A percentile compares a stretch with the other conserved stretches of the same genome.
Evolutionary conservation across 495 filamentous ascomycete species (phyloP).

Genomic region (Penicillium alfredii): DNA sequence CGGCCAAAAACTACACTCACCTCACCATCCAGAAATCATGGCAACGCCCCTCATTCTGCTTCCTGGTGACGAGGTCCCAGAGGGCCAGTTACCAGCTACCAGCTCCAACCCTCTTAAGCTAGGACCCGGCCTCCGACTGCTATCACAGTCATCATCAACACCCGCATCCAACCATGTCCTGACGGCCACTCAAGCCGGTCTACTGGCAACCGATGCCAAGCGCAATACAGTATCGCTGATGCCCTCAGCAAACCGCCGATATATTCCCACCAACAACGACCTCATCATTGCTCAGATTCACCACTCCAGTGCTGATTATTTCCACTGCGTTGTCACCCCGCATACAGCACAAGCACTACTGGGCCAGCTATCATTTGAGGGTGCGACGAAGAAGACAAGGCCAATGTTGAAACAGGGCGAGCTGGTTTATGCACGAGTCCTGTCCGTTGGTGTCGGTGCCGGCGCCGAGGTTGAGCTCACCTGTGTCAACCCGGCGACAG

Average conservation of each 20-base stretch:
- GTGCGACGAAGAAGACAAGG: slow-evolving; percentile 84
- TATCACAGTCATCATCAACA: slow-evolving; percentile 29
- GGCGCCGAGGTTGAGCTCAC: slow-evolving; percentile 86
- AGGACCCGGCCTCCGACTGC: slow-evolving; percentile 69
- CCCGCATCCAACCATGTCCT: slow-evolving; percentile 41
- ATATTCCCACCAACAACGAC: slow-evolving; percentile 70
- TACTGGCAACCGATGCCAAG: slow-evolving; percentile 64
- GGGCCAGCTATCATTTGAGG: slow-evolving; percentile 84
- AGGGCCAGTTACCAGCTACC: slow-evolving; percentile 50
- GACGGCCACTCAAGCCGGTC: slow-evolving; percentile 70
- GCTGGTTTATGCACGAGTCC: slow-evolving; percentile 76
- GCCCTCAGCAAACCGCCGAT: slow-evolving; percentile 50
- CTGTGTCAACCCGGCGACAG: slow-evolving; percentile 78
- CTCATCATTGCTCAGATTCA: slow-evolving; percentile 79
- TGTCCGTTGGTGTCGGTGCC: slow-evolving; percentile 61
- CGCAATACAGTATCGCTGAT: slow-evolving; percentile 54
- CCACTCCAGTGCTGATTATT: slow-evolving; percentile 67
- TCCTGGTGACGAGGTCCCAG: slow-evolving; percentile 71
- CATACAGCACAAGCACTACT: slow-evolving; percentile 71
- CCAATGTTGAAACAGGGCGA: slow-evolving; percentile 68
- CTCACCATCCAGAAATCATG: slow-evolving; percentile 18
- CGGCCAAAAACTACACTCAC: no score
- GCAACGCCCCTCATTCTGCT: slow-evolving; percentile 53
- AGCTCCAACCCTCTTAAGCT: slow-evolving; percentile 68
- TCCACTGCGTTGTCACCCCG: slow-evolving; percentile 62